Conservation (phyloP, 164 flowering plant genomes). For the Houttuynia cordata region DNA sequence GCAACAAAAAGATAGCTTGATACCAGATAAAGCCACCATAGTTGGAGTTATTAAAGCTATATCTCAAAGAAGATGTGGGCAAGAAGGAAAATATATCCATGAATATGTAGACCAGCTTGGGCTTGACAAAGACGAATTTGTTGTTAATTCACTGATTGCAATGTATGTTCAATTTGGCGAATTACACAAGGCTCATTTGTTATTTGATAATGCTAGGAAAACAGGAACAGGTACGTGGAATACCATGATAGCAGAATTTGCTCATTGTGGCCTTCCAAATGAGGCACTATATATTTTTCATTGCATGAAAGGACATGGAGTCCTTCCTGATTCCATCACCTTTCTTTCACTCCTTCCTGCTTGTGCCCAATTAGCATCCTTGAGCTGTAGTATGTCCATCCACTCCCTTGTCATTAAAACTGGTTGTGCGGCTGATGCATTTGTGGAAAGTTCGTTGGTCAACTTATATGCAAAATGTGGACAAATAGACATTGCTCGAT, state of each 20-base stretch:
- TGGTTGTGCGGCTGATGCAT: constrained; percentile 7
- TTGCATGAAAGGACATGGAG: constrained; percentile 2
- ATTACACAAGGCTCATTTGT: background rate
- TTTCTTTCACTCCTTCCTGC: constrained; percentile 9
- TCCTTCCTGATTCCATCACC: constrained; percentile 3
- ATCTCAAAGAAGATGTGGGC: constrained; percentile 4
- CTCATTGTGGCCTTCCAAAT: constrained; percentile 3
- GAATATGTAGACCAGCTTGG: constrained; percentile 3
- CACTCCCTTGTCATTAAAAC: constrained; percentile 6
- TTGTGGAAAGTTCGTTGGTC: constrained; percentile 5
- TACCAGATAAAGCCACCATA: constrained; percentile 7
- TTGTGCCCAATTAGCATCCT: constrained; percentile 8
- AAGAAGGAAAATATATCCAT: constrained; percentile 9
- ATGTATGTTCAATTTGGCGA: constrained; percentile 7
- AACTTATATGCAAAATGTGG: constrained; percentile 9
- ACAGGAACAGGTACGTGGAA: constrained; percentile 6
- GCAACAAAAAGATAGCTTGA: constrained; percentile 1
- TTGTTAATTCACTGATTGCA: constrained; percentile 5
- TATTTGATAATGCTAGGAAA: constrained; percentile 2
- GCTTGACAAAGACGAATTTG: constrained; percentile 6
- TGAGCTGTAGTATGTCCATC: constrained; percentile 5
- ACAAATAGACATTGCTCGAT: constrained; percentile 2
- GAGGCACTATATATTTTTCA: constrained; percentile 6
- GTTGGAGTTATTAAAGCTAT: constrained; percentile 6
- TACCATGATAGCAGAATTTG: constrained; percentile 5